Evolutionary conservation across 164 flowering plant species (phyloP).

Genomic region (Magnolia changhungtana): DNA sequence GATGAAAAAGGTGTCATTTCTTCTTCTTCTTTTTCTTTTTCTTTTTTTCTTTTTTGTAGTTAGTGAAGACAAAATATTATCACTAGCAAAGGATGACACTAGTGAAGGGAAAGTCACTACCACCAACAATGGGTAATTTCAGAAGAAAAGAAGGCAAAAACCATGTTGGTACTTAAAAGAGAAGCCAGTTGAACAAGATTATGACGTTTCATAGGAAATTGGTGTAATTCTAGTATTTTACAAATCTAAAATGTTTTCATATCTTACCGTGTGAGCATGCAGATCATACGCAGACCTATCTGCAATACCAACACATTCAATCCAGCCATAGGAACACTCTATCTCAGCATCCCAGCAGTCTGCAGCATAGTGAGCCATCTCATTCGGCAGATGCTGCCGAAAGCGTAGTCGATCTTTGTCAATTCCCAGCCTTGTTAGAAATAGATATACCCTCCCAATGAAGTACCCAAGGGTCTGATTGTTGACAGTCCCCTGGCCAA

Average conservation of each 20-base stretch:
- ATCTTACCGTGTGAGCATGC: constrained; percentile 75
- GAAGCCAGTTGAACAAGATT: background rate
- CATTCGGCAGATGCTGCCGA: constrained; percentile 93
- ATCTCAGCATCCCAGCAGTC: constrained; percentile 99
- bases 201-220: background rate
- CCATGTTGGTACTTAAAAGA: background rate
- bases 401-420: constrained; percentile 80
- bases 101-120: background rate
- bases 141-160: background rate
- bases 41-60: too few species aligned
- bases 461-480: constrained; percentile 92
- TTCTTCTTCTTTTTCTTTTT: too few species aligned
- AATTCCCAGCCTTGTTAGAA: constrained; percentile 81
- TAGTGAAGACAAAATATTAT: background rate
- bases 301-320: constrained; percentile 98
- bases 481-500: constrained; percentile 76
- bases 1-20: too few species aligned
- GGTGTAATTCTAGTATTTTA: too few species aligned
- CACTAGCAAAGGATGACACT: background rate
- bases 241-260: background rate
- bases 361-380: constrained; percentile 99
- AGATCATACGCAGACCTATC: constrained; percentile 96
- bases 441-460: constrained; percentile 90
- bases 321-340: constrained; percentile 96
- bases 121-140: background rate